These are phyloP conservation scores for Ganoderma boninense DNA, from an alignment of 1,284 basidiomycete species.

Conservation along the genomic window DNA sequence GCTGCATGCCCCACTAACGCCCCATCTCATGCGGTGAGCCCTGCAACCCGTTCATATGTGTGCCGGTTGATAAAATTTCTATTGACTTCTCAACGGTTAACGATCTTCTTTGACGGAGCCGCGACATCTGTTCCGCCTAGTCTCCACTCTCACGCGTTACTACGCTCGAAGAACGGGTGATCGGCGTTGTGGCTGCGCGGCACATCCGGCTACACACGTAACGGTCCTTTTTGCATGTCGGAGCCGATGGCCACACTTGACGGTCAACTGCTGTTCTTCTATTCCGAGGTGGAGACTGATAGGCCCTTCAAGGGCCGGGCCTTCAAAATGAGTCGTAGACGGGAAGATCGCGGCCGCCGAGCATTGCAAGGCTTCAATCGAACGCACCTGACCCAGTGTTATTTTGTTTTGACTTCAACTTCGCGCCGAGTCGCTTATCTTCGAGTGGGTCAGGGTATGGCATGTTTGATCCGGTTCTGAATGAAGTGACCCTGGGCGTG, in stretches of 20 bases:
- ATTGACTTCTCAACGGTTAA: not conserved
- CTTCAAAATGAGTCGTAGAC: not conserved
- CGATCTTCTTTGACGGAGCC: not conserved
- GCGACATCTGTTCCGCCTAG: not conserved
- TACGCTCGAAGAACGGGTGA: not conserved
- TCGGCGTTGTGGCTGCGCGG: not conserved
- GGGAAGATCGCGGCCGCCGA: too few species aligned
- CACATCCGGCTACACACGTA: not conserved
- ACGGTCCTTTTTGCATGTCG: not conserved
- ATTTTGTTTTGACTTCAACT: too few species aligned
- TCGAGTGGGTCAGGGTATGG: not conserved
- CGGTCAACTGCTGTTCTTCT: not conserved
- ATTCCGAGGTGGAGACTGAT: not conserved
- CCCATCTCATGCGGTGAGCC: not conserved
- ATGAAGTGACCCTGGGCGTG: too few species aligned
- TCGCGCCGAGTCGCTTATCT: too few species aligned
- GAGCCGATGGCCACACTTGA: not conserved
- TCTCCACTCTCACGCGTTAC: not conserved
- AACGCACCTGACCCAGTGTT: too few species aligned
- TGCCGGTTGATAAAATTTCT: not conserved
- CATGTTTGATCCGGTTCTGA: too few species aligned
- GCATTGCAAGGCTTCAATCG: too few species aligned
- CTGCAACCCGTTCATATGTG: not conserved
- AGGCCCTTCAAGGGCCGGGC: not conserved
- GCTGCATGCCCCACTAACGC: not conserved